Base-by-base conservation (phyloP, 2,329 filamentous ascomycete genomes). In the Ophiostoma sp. region DNA sequence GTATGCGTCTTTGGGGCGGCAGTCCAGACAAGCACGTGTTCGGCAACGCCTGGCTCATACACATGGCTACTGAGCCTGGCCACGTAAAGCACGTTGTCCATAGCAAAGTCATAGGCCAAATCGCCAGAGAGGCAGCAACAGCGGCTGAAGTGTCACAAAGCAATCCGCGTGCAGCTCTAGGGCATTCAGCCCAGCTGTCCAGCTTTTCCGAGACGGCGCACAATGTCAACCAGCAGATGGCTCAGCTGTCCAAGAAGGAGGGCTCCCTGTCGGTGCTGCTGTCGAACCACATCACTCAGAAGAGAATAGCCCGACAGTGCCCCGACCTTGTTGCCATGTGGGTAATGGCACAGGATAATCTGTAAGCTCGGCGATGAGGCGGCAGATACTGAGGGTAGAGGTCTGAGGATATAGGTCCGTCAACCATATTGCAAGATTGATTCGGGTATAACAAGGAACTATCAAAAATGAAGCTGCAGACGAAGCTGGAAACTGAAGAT, bases 241-340 rank as follows among this genome's bases (percentile, higher is more conserved):
- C 20, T 8, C 20, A 31, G 31, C 66, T 74, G 7, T 33, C 15
- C 1, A 17, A 23, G 3, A 36, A 60, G 5, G 73, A 73, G 41
- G 57, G 68, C 27, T 48, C 69, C 8, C 65, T 74, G 15, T 73
- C 73, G 31, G 68, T 74, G 20, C 20, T 74, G 71, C 60, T 74
- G 62, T 74, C 73, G 54, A 74, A 74, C 70, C 72, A 74, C 35
- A 48, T 39, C 0, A 73, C 72, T 27, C 73, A 74, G 67, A 74
- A 74, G 70, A 69, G 73, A 4, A 73, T 74, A 33, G 73, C 73
- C 1, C 72, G 73, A 4, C 73, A 74, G 70, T 74, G 73, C 4
- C 73, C 73, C 1, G 73, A 74, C 67, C 64, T 74, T 27, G 73
- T 73, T 57, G 73, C 73, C 11, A 73, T 73, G 73, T 74, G 72